phyloP scores from a whole-genome alignment of 2,329 filamentous ascomycete species.

The Botrytis fragariae region DNA sequence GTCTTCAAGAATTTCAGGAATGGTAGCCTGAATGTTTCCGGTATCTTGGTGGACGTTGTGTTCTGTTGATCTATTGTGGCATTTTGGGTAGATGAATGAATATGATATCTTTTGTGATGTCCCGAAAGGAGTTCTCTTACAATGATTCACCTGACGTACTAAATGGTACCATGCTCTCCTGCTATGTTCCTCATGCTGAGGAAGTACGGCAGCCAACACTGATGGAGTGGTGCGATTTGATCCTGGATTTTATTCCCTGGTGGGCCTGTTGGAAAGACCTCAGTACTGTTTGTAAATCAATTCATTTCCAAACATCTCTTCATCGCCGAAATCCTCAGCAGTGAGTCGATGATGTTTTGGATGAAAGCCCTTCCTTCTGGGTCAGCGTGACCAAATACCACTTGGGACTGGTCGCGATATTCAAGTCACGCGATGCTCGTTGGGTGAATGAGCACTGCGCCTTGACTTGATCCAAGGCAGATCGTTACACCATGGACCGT shows the following conservation, averaged over 20 bases:
- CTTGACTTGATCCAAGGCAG: neutral
- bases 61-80: neutral
- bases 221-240: neutral
- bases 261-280: neutral
- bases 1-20: neutral
- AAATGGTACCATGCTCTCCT: neutral
- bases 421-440: neutral
- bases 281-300: neutral
- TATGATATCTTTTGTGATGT: neutral
- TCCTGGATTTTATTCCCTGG: neutral
- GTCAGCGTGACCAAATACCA: neutral
- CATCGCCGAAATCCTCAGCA: neutral
- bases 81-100: neutral
- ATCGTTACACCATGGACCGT: neutral
- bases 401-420: too few relatives aligned
- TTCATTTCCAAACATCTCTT: too few relatives aligned
- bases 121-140: neutral
- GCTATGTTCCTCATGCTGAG: neutral
- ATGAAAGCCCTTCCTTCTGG: too few relatives aligned
- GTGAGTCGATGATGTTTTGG: neutral
- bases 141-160: neutral
- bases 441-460: neutral
- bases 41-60: neutral
- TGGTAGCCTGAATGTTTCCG: neutral
- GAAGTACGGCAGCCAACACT: neutral